phyloP scores from a whole-genome alignment of 805 yeast species.

The Candida tibetensis region DNA sequence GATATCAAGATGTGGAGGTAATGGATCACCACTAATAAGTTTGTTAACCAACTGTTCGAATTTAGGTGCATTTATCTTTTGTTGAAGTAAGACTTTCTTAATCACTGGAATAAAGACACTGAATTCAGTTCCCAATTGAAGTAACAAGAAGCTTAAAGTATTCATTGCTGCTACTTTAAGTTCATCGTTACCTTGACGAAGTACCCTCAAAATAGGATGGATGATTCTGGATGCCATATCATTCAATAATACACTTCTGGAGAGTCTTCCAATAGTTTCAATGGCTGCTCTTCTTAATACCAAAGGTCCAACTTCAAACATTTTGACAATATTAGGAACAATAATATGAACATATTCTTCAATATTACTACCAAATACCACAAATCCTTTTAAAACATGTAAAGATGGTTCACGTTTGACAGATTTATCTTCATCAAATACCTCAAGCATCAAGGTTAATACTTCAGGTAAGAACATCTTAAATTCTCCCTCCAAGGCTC shows the following conservation, averaged over 20 bases:
- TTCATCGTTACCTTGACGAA: constrained; percentile 55
- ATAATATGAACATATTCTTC: constrained; percentile 87
- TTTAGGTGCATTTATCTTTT: constrained; percentile 64
- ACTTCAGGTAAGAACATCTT: constrained; percentile 77
- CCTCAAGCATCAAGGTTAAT: constrained; percentile 69
- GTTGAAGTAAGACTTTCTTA: constrained; percentile 59
- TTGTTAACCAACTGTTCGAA: constrained; percentile 82
- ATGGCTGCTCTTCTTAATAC: constrained; percentile 70
- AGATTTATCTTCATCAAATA: constrained; percentile 70
- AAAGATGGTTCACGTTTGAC: constrained; percentile 58
- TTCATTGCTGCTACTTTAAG: constrained; percentile 66
- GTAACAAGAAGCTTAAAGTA: constrained; percentile 69
- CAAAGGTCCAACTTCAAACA: constrained; percentile 71
- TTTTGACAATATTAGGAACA: constrained; percentile 77
- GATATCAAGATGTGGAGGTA: constrained; percentile 72
- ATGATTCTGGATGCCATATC: constrained; percentile 91
- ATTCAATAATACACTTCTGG: constrained; percentile 66
- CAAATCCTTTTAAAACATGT: constrained; percentile 77
- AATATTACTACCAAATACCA: constrained; percentile 79
- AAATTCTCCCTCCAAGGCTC: constrained; percentile 89
- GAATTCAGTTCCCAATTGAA: constrained; percentile 83
- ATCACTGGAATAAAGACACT: constrained; percentile 83
- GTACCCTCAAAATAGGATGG: constrained; percentile 76
- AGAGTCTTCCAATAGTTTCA: constrained; percentile 76
- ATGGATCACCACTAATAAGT: constrained; percentile 76